Percentiles rank a stretch among this genome's conserved stretches.
phyloP scores from a whole-genome alignment of 345 rosid genomes.

The Hypericum perforatum region DNA sequence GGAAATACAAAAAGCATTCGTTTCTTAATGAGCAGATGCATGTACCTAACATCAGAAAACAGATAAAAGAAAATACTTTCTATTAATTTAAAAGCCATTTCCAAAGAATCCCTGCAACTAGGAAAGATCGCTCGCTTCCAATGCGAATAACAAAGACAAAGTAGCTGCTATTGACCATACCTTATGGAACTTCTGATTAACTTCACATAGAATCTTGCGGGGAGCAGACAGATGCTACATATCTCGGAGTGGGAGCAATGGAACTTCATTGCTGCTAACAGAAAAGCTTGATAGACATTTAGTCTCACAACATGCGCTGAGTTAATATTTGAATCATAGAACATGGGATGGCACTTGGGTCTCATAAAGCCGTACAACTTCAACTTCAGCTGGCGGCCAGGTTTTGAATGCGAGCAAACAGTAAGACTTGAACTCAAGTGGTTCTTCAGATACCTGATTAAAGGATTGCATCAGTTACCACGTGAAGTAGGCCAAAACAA shows the following conservation, averaged over 20 bases:
- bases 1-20: conserved; percentile 30
- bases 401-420: conserved; percentile 49
- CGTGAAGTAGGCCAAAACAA: not conserved
- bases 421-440: conserved; percentile 57
- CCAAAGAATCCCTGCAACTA: conserved; percentile 55
- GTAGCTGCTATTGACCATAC: conserved; percentile 18
- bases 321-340: conserved; percentile 73
- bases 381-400: conserved; percentile 25
- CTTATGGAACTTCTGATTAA: conserved; percentile 45
- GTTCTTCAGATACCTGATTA: conserved; percentile 55
- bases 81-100: conserved; percentile 74
- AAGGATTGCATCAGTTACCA: conserved; percentile 2
- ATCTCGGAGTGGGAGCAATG: conserved; percentile 53
- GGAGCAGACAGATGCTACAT: conserved; percentile 41
- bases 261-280: conserved; percentile 77
- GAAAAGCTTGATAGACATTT: conserved; percentile 70
- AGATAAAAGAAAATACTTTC: conserved; percentile 33
- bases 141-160: not conserved
- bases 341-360: conserved; percentile 72
- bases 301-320: conserved; percentile 52
- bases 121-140: not conserved
- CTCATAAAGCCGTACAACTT: conserved; percentile 48
- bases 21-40: conserved; percentile 39
- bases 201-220: conserved; percentile 21
- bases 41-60: conserved; percentile 32